These are phyloP conservation scores for Leptographium radiaticola DNA, from an alignment of 2,329 filamentous ascomycete species.

Conservation along the genomic window DNA sequence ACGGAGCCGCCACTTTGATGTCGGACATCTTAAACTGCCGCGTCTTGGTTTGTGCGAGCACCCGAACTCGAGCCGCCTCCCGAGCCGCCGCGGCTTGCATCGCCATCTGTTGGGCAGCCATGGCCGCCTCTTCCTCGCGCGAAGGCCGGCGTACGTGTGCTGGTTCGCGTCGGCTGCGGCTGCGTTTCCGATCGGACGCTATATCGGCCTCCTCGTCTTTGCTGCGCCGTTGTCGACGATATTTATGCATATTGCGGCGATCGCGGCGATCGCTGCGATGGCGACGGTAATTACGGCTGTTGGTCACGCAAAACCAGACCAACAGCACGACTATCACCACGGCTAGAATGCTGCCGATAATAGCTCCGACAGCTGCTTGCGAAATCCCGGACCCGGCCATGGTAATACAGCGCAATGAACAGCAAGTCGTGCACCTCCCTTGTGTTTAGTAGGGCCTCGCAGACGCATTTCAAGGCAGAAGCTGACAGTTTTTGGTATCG, in stretches of 20 bases:
- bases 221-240: background rate
- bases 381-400: background rate
- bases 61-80: background rate
- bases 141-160: background rate
- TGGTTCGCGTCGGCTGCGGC: background rate
- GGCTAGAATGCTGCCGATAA: constrained; percentile 26
- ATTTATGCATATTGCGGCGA: background rate
- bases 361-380: constrained; percentile 25
- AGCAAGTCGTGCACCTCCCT: too few species aligned
- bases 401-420: too few species aligned
- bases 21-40: background rate
- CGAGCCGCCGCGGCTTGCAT: background rate
- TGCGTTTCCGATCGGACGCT: background rate
- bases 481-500: too few species aligned
- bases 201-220: background rate
- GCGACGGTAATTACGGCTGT: constrained; percentile 1
- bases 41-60: background rate
- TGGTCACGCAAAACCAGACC: constrained; percentile 18
- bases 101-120: background rate
- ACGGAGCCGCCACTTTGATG: background rate
- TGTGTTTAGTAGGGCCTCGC: too few species aligned
- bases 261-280: background rate
- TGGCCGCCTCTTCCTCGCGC: background rate
- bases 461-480: too few species aligned
- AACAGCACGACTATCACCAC: constrained; percentile 22